A percentile compares a stretch with the other conserved stretches of the same genome.
Conservation (phyloP, 352 stramenopile species). For the Phytopythium delawarense region DNA sequence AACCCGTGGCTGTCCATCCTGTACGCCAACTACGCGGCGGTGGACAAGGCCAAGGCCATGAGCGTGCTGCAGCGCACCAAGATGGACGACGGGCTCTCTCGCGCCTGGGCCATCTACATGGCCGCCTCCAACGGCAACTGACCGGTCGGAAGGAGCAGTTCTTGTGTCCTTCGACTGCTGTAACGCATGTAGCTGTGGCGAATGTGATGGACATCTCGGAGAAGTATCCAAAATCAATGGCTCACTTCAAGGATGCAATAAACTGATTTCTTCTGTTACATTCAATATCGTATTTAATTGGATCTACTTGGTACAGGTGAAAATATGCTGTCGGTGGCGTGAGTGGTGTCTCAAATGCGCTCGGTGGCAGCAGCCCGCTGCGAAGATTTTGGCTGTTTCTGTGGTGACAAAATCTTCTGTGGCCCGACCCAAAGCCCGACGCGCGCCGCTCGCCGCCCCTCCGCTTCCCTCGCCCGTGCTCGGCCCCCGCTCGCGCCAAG, state of each 20-base stretch:
- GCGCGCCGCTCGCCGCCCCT: not conserved
- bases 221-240: not conserved
- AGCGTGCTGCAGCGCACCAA: conserved; percentile 44
- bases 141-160: not conserved
- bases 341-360: not conserved
- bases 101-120: conserved; percentile 75
- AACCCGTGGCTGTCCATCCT: conserved; percentile 63
- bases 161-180: too few species aligned
- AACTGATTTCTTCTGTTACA: not conserved
- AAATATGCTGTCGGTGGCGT: not conserved
- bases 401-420: conserved; percentile 9
- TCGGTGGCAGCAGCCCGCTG: not conserved
- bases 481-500: not conserved
- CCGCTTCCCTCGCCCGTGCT: not conserved
- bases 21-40: conserved; percentile 53
- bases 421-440: too few species aligned
- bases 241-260: not conserved
- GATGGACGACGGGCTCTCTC: conserved; percentile 70
- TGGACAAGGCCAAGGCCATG: conserved; percentile 50
- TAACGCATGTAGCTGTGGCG: too few species aligned
- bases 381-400: conserved; percentile 8
- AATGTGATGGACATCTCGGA: not conserved
- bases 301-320: not conserved
- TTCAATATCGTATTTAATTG: not conserved
- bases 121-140: conserved; percentile 38